Evolutionary conservation across 148 eudicot species (phyloP).

Genomic region (Arctostaphylos glauca): DNA sequence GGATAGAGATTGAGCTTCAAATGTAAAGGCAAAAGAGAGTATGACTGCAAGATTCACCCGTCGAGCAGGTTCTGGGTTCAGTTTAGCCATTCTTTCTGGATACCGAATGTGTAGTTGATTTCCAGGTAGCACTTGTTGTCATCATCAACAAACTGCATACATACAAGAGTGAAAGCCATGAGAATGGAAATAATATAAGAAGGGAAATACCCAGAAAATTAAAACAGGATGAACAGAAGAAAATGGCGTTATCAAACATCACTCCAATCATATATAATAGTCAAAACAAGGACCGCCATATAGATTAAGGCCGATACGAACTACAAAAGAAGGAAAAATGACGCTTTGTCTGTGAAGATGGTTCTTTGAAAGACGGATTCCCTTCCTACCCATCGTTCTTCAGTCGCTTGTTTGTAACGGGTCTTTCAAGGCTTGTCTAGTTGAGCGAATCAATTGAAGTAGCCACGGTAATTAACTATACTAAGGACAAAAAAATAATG

Average conservation of each 20-base stretch:
- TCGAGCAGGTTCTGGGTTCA: background rate
- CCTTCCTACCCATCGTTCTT: too few relatives aligned
- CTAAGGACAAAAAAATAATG: background rate
- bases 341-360: too few relatives aligned
- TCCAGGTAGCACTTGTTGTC: constrained; percentile 73
- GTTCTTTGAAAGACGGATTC: too few relatives aligned
- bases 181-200: background rate
- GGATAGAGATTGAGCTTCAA: too few relatives aligned
- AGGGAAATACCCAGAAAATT: background rate
- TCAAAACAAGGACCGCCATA: background rate
- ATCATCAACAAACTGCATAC: constrained; percentile 57
- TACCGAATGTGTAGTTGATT: constrained; percentile 60
- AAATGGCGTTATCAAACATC: background rate
- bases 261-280: background rate
- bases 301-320: too few relatives aligned
- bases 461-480: background rate
- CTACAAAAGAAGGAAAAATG: too few relatives aligned
- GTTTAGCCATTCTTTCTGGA: constrained; percentile 56
- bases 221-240: background rate
- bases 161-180: background rate
- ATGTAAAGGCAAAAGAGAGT: too few relatives aligned
- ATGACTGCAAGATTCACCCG: too few relatives aligned
- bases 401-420: too few relatives aligned
- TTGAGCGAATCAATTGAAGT: too few relatives aligned
- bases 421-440: too few relatives aligned